Percentiles rank a stretch among this genome's conserved stretches.
phyloP scores from a whole-genome alignment of 2,329 filamentous ascomycete genomes.

The Leptoxyphium fumago region DNA sequence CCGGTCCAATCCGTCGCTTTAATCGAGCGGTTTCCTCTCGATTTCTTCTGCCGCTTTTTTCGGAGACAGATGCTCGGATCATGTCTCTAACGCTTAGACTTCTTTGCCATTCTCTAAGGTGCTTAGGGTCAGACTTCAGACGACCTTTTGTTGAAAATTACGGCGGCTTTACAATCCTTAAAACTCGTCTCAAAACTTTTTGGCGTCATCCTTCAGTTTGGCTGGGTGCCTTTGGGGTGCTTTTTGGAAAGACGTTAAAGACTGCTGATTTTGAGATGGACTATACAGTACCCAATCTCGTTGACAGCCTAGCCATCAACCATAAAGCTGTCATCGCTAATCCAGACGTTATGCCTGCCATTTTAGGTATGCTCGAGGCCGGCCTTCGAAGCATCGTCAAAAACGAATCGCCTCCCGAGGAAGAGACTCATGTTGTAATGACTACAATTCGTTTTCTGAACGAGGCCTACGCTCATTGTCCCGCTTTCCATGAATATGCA shows the following conservation, averaged over 20 bases:
- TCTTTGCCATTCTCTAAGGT: slow-evolving; percentile 66
- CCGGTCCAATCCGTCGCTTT: slow-evolving; percentile 45
- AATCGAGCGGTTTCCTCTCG: slow-evolving; percentile 91
- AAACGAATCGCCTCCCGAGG: slow-evolving; percentile 31
- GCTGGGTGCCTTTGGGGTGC: slow-evolving; percentile 73
- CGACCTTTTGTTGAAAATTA: slow-evolving; percentile 76
- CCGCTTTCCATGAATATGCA: slow-evolving; percentile 70
- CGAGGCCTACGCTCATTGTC: slow-evolving; percentile 62
- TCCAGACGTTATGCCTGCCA: slow-evolving; percentile 63
- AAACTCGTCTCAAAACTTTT: slow-evolving; percentile 66
- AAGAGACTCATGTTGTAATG: slow-evolving; percentile 52
- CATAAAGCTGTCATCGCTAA: slow-evolving; percentile 53
- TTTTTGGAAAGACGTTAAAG: slow-evolving; percentile 67
- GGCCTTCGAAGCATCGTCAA: slow-evolving; percentile 59
- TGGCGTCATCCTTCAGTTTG: slow-evolving; percentile 78
- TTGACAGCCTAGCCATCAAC: slow-evolving; percentile 50
- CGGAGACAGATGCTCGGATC: slow-evolving; percentile 71
- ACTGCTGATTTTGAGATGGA: slow-evolving; percentile 55
- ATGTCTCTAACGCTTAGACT: slow-evolving; percentile 72
- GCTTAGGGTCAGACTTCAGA: slow-evolving; percentile 67
- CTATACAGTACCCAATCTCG: slow-evolving; percentile 59
- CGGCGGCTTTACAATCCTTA: slow-evolving; percentile 77
- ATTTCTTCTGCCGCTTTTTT: slow-evolving; percentile 61
- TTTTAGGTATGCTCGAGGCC: slow-evolving; percentile 75
- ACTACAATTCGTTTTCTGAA: slow-evolving; percentile 66